Conservation (phyloP, 768 basidiomycete species). For the Boletus tomentosulus region DNA sequence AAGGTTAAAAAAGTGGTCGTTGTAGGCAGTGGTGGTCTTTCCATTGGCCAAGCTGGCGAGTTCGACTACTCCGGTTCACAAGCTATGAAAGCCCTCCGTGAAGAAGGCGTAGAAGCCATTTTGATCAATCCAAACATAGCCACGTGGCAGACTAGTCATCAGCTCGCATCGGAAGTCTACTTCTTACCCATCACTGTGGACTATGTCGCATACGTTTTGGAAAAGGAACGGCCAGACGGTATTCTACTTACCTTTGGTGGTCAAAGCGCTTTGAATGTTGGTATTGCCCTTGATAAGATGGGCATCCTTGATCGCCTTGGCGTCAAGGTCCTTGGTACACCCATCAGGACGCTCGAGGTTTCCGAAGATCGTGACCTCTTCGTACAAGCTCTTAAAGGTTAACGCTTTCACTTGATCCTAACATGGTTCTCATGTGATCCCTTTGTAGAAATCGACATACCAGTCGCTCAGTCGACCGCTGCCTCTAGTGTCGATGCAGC, state of each 20-base stretch:
- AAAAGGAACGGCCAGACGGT: constrained; percentile 97
- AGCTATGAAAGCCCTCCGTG: constrained; percentile 94
- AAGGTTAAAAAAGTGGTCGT: constrained; percentile 94
- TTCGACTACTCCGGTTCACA: constrained; percentile 99
- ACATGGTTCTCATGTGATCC: constrained; percentile 4
- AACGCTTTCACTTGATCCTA: constrained; percentile 15
- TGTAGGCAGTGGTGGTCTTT: constrained; percentile 93
- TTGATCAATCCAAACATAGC: constrained; percentile 99
- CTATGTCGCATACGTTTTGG: constrained; percentile 97
- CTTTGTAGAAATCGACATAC: constrained; percentile 88
- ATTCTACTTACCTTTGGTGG: constrained; percentile 97
- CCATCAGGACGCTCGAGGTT: constrained; percentile 89
- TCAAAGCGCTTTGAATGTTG: constrained; percentile 96
- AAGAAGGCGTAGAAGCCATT: constrained; percentile 91
- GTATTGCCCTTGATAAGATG: constrained; percentile 95
- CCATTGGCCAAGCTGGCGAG: constrained; percentile 98
- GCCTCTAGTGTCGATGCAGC: constrained; percentile 95
- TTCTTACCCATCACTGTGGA: constrained; percentile 95
- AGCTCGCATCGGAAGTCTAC: constrained; percentile 95
- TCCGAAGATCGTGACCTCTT: constrained; percentile 98
- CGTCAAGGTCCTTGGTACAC: constrained; percentile 91
- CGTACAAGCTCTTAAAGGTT: constrained; percentile 93
- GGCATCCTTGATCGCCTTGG: constrained; percentile 90
- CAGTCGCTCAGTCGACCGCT: constrained; percentile 92
- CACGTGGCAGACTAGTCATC: constrained; percentile 98